Evolutionary conservation across 2,329 filamentous ascomycete genomes (phyloP).

Genomic region (Pseudopyricularia cyperi): DNA sequence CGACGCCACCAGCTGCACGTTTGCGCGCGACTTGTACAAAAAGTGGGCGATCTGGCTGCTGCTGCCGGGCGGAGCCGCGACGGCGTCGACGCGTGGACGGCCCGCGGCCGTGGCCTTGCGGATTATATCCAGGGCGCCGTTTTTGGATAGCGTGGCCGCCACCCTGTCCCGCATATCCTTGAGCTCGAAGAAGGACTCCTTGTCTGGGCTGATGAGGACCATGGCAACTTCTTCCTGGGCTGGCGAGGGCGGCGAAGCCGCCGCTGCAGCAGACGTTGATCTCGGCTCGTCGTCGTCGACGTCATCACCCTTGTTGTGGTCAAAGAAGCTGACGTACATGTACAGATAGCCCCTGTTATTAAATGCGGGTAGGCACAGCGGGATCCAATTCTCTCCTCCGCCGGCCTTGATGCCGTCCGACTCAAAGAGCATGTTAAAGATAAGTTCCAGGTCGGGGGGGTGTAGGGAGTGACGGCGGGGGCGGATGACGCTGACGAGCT

Average conservation of each 20-base stretch:
- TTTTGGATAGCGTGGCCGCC: constrained; percentile 58
- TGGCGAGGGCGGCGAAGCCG: neutral
- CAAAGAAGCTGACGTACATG: constrained; percentile 97
- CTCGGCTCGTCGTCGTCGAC: too few relatives aligned
- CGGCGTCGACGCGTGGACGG: constrained; percentile 57
- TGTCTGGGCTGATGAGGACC: constrained; percentile 81
- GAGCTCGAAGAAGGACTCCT: constrained; percentile 85
- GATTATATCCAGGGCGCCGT: constrained; percentile 63
- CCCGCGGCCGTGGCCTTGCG: constrained; percentile 56
- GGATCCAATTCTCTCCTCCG: constrained; percentile 93
- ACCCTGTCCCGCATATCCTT: constrained; percentile 57
- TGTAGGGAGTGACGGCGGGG: constrained; percentile 93
- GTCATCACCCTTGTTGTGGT: constrained; percentile 23
- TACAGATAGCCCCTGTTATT: constrained; percentile 95
- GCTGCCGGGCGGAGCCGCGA: constrained; percentile 66
- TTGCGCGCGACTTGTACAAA: constrained; percentile 84
- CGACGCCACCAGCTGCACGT: constrained; percentile 94
- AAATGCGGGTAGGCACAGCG: constrained; percentile 88
- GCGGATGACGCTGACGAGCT: constrained; percentile 85
- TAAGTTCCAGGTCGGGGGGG: constrained; percentile 85
- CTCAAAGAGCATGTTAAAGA: constrained; percentile 99
- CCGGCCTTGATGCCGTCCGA: constrained; percentile 83
- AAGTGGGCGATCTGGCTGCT: constrained; percentile 72
- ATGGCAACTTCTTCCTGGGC: constrained; percentile 64
- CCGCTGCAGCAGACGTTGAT: constrained; percentile 20